Evolutionary conservation across 768 basidiomycete genomes (phyloP).

Genomic region (Coprinellus micaceus): DNA sequence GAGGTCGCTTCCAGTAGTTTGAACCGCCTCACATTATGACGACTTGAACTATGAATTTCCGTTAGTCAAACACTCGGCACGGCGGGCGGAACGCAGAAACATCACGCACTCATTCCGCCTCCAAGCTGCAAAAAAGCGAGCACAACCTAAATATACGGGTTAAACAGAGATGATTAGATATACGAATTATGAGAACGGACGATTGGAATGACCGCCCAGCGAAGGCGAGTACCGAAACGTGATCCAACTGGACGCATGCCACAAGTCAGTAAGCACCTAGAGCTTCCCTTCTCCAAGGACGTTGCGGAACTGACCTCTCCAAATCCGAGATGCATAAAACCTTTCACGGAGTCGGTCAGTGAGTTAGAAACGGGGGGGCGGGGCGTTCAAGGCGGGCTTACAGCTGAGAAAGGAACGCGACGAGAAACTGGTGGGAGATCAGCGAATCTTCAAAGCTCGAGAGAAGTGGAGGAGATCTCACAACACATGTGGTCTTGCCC

Average conservation of each 20-base stretch:
- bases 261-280: not conserved
- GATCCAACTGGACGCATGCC: not conserved
- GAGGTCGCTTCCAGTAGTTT: not conserved
- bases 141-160: not conserved
- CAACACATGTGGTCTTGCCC: not conserved
- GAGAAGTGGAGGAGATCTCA: not conserved
- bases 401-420: not conserved
- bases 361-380: not conserved
- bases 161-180: not conserved
- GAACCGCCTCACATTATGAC: not conserved
- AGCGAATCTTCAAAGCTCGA: not conserved
- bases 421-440: not conserved
- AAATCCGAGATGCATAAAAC: not conserved
- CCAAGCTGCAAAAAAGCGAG: slow-evolving; percentile 1
- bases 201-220: not conserved
- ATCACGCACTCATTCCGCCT: not conserved
- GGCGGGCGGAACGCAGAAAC: not conserved
- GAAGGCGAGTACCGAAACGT: not conserved
- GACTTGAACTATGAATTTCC: not conserved
- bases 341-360: not conserved
- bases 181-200: not conserved
- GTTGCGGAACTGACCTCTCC: not conserved
- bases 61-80: not conserved
- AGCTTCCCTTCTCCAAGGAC: not conserved
- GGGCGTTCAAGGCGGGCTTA: not conserved